Evolutionary conservation across 345 rosid species (phyloP).

Genomic region (Populus ilicifolia): DNA sequence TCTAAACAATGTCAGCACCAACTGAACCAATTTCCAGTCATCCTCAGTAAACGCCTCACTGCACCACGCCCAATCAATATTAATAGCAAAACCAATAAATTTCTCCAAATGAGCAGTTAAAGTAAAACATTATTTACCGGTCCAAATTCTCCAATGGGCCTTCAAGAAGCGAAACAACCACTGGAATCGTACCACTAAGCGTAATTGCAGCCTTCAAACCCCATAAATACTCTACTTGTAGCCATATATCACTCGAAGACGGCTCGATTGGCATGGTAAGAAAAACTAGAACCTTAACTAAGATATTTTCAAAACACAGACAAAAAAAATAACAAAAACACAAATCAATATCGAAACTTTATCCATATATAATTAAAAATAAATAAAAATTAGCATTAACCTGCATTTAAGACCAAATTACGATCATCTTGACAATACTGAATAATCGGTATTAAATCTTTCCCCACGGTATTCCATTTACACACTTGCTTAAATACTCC

Average conservation of each 20-base stretch:
- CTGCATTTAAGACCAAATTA: constrained; percentile 66
- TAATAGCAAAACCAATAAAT: background rate
- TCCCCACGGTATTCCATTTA: constrained; percentile 72
- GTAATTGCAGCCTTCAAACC: constrained; percentile 69
- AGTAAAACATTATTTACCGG: constrained; percentile 32
- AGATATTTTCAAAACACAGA: constrained; percentile 3
- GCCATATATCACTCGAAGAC: constrained; percentile 64
- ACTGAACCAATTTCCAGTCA: constrained; percentile 96
- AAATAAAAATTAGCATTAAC: constrained; percentile 20
- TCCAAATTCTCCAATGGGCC: constrained; percentile 78
- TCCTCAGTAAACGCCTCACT: constrained; percentile 81
- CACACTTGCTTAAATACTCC: constrained; percentile 87
- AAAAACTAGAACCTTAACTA: constrained; percentile 91
- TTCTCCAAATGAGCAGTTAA: background rate
- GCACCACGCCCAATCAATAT: background rate
- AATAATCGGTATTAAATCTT: constrained; percentile 81
- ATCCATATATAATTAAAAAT: background rate
- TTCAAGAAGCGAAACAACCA: constrained; percentile 73
- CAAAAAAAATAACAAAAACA: background rate
- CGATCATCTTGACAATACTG: constrained; percentile 63
- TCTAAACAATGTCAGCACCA: constrained; percentile 73
- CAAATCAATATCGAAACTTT: background rate
- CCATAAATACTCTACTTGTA: constrained; percentile 85
- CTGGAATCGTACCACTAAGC: constrained; percentile 55
- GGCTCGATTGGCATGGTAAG: constrained; percentile 84